These are phyloP conservation scores for Leavenworthia alabamica DNA, from an alignment of 345 rosid genomes.

Conservation along the genomic window DNA sequence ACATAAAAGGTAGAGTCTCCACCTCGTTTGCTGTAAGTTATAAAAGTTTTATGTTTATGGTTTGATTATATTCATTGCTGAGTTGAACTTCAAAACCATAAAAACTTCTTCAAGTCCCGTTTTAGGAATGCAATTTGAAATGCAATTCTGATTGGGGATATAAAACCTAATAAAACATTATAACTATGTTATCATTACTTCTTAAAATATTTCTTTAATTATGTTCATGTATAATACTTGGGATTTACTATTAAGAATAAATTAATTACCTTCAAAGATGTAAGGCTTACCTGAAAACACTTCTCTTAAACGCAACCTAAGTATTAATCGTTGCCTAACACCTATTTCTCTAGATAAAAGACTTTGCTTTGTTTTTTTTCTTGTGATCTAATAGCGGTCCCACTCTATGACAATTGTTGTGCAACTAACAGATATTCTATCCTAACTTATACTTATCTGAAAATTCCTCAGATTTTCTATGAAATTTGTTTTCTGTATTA, in stretches of 20 bases:
- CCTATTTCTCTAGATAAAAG: neutral
- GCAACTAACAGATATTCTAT: neutral
- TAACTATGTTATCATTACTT: neutral
- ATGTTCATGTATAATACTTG: conserved; percentile 11
- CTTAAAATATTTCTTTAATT: neutral
- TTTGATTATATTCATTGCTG: conserved; percentile 9
- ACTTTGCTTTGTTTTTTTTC: conserved; percentile 7
- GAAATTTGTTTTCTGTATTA: neutral
- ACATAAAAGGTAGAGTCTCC: conserved; percentile 15
- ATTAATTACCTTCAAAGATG: neutral
- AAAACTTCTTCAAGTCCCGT: conserved; percentile 18
- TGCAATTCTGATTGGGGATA: conserved; percentile 15
- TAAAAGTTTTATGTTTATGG: neutral
- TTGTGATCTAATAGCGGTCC: neutral
- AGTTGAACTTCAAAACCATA: conserved; percentile 3
- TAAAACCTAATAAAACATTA: neutral
- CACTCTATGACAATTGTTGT: neutral
- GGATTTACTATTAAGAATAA: conserved; percentile 1
- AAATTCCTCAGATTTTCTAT: neutral
- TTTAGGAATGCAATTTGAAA: conserved; percentile 2
- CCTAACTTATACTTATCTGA: neutral
- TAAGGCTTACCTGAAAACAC: neutral
- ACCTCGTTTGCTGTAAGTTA: conserved; percentile 22
- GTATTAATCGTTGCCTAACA: neutral
- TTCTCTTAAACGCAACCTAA: neutral